Evolutionary conservation across 2,329 filamentous ascomycete species (phyloP).

Genomic region (Malbranchea zuffiana): DNA sequence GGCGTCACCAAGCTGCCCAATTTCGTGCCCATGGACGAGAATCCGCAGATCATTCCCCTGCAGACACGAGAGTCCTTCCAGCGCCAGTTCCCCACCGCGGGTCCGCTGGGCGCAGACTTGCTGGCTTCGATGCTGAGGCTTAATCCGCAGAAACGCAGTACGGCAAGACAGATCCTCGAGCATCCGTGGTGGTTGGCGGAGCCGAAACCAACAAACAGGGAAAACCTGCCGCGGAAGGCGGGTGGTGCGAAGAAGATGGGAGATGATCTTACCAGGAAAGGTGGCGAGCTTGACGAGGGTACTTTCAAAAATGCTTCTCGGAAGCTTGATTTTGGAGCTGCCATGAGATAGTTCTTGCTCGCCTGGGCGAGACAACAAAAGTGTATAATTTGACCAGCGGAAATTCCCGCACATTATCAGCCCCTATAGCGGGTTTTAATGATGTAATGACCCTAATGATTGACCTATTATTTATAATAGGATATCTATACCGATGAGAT

Average conservation of each 20-base stretch:
- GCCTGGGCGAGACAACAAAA: too few relatives aligned
- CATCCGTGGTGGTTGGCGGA: conserved; percentile 80
- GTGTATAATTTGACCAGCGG: too few relatives aligned
- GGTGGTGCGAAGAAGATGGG: conserved; percentile 65
- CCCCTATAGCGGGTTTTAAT: not conserved
- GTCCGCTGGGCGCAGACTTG: conserved; percentile 72
- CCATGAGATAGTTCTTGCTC: conserved; percentile 37
- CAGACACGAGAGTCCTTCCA: conserved; percentile 62
- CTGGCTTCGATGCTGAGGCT: conserved; percentile 74
- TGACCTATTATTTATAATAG: too few relatives aligned
- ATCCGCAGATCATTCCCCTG: conserved; percentile 45
- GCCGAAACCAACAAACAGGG: conserved; percentile 69
- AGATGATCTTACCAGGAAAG: conserved; percentile 67
- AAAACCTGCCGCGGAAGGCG: conserved; percentile 68
- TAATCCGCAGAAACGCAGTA: conserved; percentile 76
- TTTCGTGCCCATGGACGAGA: conserved; percentile 59
- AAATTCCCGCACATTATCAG: not conserved
- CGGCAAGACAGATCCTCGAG: conserved; percentile 63
- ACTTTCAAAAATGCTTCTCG: conserved; percentile 62
- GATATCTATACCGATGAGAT: not conserved
- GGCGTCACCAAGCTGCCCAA: conserved; percentile 70
- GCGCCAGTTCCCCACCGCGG: conserved; percentile 66
- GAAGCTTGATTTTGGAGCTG: conserved; percentile 64
- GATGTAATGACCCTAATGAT: too few relatives aligned
- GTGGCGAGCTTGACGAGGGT: conserved; percentile 59